Evolutionary conservation across 306 rosid genomes (phyloP).

Genomic region (Medicago truncatula): MtrunA17r5.0-ANR NC_053044.1:48064501-48065000

Average conservation of each 20-base stretch:
- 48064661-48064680: slow-evolving; percentile 99
- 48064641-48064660: slow-evolving; percentile 98
- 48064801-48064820: background rate
- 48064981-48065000: background rate
- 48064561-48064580: slow-evolving; percentile 95
- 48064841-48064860: too few species aligned
- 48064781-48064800: slow-evolving; percentile 39
- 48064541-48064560: slow-evolving; percentile 75
- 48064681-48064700: slow-evolving; percentile 92
- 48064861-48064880: too few species aligned
- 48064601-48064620: slow-evolving; percentile 88
- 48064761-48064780: slow-evolving; percentile 57
- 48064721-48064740: slow-evolving; percentile 87
- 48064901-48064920: background rate
- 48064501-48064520: slow-evolving; percentile 34
- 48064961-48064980: background rate
- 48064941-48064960: background rate
- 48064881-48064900: too few species aligned
- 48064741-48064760: slow-evolving; percentile 95
- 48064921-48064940: background rate
- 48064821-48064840: too few species aligned
- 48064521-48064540: slow-evolving; percentile 49
- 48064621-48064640: slow-evolving; percentile 98
- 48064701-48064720: slow-evolving; percentile 90
- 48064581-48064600: slow-evolving; percentile 93